phyloP scores from a whole-genome alignment of 495 filamentous ascomycete genomes.

The Penicillium cataractarum region DNA sequence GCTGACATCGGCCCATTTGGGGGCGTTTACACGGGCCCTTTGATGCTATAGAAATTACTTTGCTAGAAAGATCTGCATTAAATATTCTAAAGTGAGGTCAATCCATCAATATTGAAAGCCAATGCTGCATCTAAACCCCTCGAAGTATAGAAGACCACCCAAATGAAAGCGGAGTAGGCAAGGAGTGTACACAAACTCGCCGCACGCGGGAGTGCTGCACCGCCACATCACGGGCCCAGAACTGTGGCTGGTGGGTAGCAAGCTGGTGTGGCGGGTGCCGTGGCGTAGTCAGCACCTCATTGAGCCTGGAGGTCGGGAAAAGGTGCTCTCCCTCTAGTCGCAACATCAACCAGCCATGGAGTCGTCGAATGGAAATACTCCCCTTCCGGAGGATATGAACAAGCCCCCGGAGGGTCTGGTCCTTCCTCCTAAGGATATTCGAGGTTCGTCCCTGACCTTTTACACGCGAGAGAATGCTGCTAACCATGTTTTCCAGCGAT shows the following conservation, averaged over 20 bases:
- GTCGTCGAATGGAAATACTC: conserved; percentile 61
- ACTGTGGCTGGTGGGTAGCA: conserved; percentile 7
- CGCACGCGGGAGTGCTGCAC: conserved; percentile 1
- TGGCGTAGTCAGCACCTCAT: not conserved
- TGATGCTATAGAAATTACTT: not conserved
- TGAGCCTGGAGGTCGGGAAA: not conserved
- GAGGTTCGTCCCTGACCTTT: conserved; percentile 43
- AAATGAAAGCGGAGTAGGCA: not conserved
- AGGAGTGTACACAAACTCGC: conserved; percentile 1
- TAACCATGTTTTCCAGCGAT: conserved; percentile 55
- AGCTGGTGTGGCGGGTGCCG: conserved; percentile 2
- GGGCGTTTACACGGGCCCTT: not conserved
- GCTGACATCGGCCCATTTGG: conserved; percentile 7
- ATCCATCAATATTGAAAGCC: too few species aligned
- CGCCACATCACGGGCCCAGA: not conserved
- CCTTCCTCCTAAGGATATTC: conserved; percentile 81
- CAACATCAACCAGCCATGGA: conserved; percentile 42
- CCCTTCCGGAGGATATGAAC: conserved; percentile 56
- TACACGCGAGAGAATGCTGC: conserved; percentile 14
- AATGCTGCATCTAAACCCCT: not conserved
- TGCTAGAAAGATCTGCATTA: too few species aligned
- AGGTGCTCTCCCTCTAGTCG: conserved; percentile 8
- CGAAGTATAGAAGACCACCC: not conserved
- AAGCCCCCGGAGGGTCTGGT: conserved; percentile 84
- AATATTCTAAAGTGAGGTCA: too few species aligned